Conservation (phyloP, 208 protist species). For the Strigomonas galati region DNA sequence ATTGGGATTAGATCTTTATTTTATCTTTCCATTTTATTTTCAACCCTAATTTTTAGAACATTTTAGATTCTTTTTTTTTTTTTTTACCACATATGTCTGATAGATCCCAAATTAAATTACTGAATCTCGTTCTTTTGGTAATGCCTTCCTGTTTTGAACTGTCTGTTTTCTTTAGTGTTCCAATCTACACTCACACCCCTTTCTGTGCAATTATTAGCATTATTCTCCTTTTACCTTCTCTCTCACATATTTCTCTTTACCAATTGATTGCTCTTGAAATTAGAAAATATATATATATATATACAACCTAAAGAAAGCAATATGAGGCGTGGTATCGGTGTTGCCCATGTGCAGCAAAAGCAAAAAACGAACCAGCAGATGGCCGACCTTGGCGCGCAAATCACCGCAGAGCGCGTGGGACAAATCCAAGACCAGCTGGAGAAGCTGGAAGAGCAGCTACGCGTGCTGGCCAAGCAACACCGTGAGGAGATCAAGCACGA, state of each 20-base stretch:
- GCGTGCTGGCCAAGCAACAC: conserved; percentile 51
- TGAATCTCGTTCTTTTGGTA: too few species aligned
- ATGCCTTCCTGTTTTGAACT: too few species aligned
- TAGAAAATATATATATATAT: conserved; percentile 2
- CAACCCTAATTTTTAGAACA: neutral
- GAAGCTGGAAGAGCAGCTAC: conserved; percentile 62
- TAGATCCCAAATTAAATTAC: neutral
- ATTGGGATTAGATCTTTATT: neutral
- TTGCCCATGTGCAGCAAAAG: conserved; percentile 76
- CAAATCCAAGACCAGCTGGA: conserved; percentile 80
- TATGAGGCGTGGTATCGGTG: conserved; percentile 84
- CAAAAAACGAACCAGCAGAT: conserved; percentile 73
- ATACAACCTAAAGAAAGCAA: neutral
- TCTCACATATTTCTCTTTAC: neutral
- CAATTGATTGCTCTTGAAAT: conserved; percentile 5
- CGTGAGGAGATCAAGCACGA: conserved; percentile 75
- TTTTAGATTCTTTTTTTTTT: neutral
- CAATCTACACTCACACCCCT: too few species aligned
- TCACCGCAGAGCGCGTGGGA: conserved; percentile 77
- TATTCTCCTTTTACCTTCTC: neutral
- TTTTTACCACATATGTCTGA: neutral
- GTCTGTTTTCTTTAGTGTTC: too few species aligned
- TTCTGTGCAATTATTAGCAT: too few species aligned
- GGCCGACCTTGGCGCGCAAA: conserved; percentile 78
- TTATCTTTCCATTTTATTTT: neutral